phyloP scores from a whole-genome alignment of 352 stramenopile genomes.

The Phytopythium cucurbitacearum region DNA sequence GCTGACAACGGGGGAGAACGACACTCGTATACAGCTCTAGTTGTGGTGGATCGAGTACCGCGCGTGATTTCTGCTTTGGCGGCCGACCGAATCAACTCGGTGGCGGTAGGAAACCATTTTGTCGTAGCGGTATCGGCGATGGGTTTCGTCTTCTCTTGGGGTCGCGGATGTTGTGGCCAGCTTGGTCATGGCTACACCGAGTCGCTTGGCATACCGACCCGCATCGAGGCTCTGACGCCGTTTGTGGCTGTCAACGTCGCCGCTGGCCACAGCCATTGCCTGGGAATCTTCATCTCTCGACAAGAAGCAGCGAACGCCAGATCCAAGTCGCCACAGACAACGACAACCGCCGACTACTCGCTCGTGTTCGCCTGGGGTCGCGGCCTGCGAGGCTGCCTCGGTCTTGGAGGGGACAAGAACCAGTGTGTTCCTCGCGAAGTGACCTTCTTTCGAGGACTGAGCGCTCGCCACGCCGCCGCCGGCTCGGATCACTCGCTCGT shows the following conservation, averaged over 20 bases:
- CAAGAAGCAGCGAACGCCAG: background rate
- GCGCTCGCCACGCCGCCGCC: conserved; percentile 31
- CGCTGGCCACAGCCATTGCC: conserved; percentile 42
- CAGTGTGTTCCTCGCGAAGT: conserved; percentile 35
- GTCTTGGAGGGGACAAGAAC: conserved; percentile 33
- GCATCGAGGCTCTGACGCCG: conserved; percentile 20
- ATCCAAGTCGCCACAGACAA: background rate
- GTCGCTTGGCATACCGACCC: conserved; percentile 14
- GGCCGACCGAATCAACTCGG: conserved; percentile 21
- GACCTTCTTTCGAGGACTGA: conserved; percentile 57
- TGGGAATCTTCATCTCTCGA: conserved; percentile 38
- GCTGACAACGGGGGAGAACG: conserved; percentile 2
- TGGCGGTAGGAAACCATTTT: conserved; percentile 68
- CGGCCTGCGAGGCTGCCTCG: conserved; percentile 39
- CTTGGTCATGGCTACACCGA: conserved; percentile 32
- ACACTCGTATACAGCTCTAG: background rate
- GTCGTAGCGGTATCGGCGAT: conserved; percentile 31
- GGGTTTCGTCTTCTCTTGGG: conserved; percentile 56
- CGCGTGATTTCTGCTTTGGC: conserved; percentile 16
- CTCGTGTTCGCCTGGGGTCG: conserved; percentile 53
- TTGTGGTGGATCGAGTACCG: conserved; percentile 20
- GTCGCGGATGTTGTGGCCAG: conserved; percentile 49
- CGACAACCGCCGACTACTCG: conserved; percentile 16
- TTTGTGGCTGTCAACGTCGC: conserved; percentile 36
- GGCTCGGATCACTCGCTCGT: conserved; percentile 69